Evolutionary conservation across 73 alveolate species (phyloP).

Genomic region (Paramecium bursaria): DNA sequence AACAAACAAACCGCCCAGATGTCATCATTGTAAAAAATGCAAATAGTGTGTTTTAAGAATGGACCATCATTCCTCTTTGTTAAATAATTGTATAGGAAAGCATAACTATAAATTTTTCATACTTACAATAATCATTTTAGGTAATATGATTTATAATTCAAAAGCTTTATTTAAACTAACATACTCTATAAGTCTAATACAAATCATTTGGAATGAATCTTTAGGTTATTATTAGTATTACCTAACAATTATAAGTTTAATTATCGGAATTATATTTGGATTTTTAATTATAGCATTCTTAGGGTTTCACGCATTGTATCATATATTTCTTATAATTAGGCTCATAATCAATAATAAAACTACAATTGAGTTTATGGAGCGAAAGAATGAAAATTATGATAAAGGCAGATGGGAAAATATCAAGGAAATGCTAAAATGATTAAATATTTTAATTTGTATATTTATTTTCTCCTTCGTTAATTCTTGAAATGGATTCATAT

Average conservation of each 20-base stretch:
- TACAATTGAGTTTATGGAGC: constrained; percentile 58
- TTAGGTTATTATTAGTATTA: constrained; percentile 5
- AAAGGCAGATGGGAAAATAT: too few relatives aligned
- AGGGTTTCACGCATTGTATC: constrained; percentile 2
- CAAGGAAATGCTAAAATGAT: too few relatives aligned
- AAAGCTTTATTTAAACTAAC: not conserved
- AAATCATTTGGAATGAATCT: constrained; percentile 20
- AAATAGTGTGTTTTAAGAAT: constrained; percentile 82
- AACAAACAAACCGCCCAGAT: constrained; percentile 80
- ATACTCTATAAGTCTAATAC: constrained; percentile 23
- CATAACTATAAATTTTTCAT: constrained; percentile 79
- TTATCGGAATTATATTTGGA: constrained; percentile 16
- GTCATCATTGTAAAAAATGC: constrained; percentile 84
- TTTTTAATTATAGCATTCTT: not conserved
- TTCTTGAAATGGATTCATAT: too few relatives aligned
- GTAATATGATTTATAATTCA: constrained; percentile 9
- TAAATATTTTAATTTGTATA: too few relatives aligned
- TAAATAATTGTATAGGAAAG: constrained; percentile 83
- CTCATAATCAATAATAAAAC: constrained; percentile 51
- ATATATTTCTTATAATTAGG: not conserved
- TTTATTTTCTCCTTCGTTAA: too few relatives aligned
- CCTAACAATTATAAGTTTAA: constrained; percentile 30
- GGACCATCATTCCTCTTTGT: constrained; percentile 93
- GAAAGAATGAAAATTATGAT: constrained; percentile 15
- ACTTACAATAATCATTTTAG: constrained; percentile 35